A percentile compares a stretch with the other conserved stretches of the same genome.
Conservation (phyloP, 495 filamentous ascomycete species). For the Staphylotrichum longicolle region DNA sequence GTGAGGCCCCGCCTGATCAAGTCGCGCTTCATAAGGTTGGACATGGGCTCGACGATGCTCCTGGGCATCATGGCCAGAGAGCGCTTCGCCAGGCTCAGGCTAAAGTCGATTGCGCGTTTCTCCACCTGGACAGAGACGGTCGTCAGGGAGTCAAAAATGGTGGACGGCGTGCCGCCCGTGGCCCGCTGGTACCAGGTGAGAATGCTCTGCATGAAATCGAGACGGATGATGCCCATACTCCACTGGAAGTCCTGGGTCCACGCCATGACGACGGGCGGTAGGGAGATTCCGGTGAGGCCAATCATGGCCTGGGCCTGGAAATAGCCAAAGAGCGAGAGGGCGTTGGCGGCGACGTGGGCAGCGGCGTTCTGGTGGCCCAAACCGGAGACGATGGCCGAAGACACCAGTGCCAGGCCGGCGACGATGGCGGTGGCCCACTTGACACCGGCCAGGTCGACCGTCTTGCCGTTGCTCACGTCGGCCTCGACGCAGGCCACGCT, state of each 20-base stretch:
- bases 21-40: slow-evolving; percentile 27
- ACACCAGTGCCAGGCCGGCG: slow-evolving; percentile 78
- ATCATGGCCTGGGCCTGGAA: slow-evolving; percentile 97
- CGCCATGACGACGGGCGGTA: slow-evolving; percentile 85
- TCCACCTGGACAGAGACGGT: slow-evolving; percentile 82
- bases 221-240: slow-evolving; percentile 93
- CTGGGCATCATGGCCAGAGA: slow-evolving; percentile 52
- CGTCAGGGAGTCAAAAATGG: slow-evolving; percentile 69
- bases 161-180: slow-evolving; percentile 85
- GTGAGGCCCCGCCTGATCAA: slow-evolving; percentile 48
- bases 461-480: slow-evolving; percentile 86
- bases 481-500: slow-evolving; percentile 89
- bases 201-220: slow-evolving; percentile 83
- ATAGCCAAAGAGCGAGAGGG: slow-evolving; percentile 89
- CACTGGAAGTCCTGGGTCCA: slow-evolving; percentile 99
- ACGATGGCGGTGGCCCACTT: slow-evolving; percentile 92
- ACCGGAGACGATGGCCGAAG: slow-evolving; percentile 80
- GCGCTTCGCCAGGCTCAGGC: slow-evolving; percentile 46
- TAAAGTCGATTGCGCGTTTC: slow-evolving; percentile 59
- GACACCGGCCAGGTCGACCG: slow-evolving; percentile 83
- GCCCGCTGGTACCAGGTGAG: slow-evolving; percentile 96
- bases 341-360: slow-evolving; percentile 92
- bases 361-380: slow-evolving; percentile 92
- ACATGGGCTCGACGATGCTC: slow-evolving; percentile 43
- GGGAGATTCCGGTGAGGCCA: slow-evolving; percentile 74